Evolutionary conservation across 192 early-diverging fungal genomes (phyloP).

Genomic region (Podila clonocystis): DNA sequence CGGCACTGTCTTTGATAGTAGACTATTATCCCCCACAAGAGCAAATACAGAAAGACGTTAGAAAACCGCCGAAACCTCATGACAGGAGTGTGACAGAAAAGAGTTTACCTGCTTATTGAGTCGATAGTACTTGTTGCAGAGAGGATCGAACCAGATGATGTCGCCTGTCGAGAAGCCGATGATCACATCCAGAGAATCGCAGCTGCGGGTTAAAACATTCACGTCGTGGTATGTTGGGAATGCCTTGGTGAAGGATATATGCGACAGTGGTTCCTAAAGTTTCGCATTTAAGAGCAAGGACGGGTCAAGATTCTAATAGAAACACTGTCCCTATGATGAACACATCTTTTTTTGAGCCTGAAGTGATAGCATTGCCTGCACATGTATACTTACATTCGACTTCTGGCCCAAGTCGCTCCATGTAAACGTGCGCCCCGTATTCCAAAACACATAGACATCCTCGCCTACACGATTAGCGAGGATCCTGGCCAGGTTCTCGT

Average conservation of each 20-base stretch:
- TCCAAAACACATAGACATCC: constrained; percentile 79
- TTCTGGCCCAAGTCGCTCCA: constrained; percentile 75
- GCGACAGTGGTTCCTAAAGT: constrained; percentile 80
- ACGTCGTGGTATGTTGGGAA: constrained; percentile 89
- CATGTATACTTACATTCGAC: constrained; percentile 65
- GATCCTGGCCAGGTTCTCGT: constrained; percentile 75
- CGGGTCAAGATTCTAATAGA: not conserved
- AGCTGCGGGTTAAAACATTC: constrained; percentile 77
- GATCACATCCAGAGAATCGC: constrained; percentile 81
- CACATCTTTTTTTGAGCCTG: too few species aligned
- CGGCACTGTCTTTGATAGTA: constrained; percentile 66
- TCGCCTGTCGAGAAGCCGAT: constrained; percentile 87
- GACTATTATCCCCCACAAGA: not conserved
- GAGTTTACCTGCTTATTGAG: constrained; percentile 79
- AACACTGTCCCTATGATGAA: too few species aligned
- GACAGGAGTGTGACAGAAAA: too few species aligned
- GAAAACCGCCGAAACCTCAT: too few species aligned
- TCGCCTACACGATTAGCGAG: constrained; percentile 63
- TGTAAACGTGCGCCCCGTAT: constrained; percentile 73
- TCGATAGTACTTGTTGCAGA: constrained; percentile 86
- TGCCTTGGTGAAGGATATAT: constrained; percentile 77
- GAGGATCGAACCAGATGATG: constrained; percentile 85
- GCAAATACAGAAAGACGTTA: too few species aligned
- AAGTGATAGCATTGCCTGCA: too few species aligned
- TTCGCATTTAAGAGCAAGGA: not conserved